A percentile compares a stretch with the other conserved stretches of the same genome.
Conservation (phyloP, 306 rosid species). For the Betula pendula region DNA sequence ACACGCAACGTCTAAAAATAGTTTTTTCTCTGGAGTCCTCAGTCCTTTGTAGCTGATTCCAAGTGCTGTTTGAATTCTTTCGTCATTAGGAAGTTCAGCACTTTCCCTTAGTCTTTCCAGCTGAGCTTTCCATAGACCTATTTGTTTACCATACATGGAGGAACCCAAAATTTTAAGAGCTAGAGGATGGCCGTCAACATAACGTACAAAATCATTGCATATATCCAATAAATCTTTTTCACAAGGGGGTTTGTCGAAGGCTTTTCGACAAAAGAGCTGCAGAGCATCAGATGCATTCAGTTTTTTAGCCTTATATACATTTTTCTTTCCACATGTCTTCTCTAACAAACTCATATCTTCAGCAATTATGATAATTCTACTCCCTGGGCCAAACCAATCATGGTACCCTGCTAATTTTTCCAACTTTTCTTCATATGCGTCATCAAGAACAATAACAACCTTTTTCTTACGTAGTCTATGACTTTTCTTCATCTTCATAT, state of each 20-base stretch:
- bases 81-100: background rate
- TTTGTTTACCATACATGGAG: conserved; percentile 1
- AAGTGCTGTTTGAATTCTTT: background rate
- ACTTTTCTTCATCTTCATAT: background rate
- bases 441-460: background rate
- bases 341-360: background rate
- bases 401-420: background rate
- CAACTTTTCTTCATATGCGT: background rate
- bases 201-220: background rate
- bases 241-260: background rate
- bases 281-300: conserved; percentile 16
- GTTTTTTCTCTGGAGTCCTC: conserved; percentile 4
- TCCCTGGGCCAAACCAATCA: background rate
- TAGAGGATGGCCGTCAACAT: conserved; percentile 32
- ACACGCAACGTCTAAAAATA: conserved; percentile 34
- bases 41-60: conserved; percentile 31
- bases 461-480: background rate
- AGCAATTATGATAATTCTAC: background rate
- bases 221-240: conserved; percentile 15
- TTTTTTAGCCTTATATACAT: background rate
- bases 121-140: conserved; percentile 8
- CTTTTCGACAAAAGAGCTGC: conserved; percentile 24
- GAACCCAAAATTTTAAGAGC: conserved; percentile 25
- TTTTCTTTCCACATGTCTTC: background rate
- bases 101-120: conserved; percentile 19